Conservation (phyloP, 1,284 basidiomycete species). For the Moniliophthora roreri region DNA sequence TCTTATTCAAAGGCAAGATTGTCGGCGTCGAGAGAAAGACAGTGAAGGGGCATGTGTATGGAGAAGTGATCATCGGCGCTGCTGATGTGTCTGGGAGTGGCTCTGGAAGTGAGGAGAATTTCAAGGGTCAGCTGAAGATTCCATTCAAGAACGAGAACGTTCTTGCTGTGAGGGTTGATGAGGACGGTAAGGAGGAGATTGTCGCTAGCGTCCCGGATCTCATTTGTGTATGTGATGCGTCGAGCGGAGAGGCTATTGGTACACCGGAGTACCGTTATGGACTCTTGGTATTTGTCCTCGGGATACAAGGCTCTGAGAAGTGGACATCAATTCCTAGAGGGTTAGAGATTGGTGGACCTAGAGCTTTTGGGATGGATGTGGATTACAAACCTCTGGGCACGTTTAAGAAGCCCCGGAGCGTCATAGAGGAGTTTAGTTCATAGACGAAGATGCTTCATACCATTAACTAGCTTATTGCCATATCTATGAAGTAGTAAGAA, state of each 20-base stretch:
- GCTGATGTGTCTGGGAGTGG: slow-evolving; percentile 26
- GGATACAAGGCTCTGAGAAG: slow-evolving; percentile 53
- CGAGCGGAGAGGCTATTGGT: slow-evolving; percentile 54
- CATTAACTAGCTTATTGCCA: not conserved
- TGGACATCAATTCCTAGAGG: slow-evolving; percentile 55
- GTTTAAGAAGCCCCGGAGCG: slow-evolving; percentile 32
- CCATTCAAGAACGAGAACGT: slow-evolving; percentile 54
- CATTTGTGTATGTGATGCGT: slow-evolving; percentile 57
- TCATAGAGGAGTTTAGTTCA: slow-evolving; percentile 32
- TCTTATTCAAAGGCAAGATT: slow-evolving; percentile 59
- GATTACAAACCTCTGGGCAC: slow-evolving; percentile 33
- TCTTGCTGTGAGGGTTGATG: slow-evolving; percentile 34
- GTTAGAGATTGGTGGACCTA: slow-evolving; percentile 49
- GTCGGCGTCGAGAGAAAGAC: slow-evolving; percentile 45
- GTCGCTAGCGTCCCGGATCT: slow-evolving; percentile 56
- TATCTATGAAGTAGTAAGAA: too few relatives aligned
- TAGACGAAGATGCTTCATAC: not conserved
- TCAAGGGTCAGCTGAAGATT: slow-evolving; percentile 34
- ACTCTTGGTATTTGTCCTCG: slow-evolving; percentile 54
- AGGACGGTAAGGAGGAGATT: slow-evolving; percentile 32
- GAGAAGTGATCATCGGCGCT: slow-evolving; percentile 45
- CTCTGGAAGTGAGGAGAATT: slow-evolving; percentile 10
- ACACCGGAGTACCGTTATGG: slow-evolving; percentile 51
- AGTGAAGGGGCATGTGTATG: slow-evolving; percentile 49
- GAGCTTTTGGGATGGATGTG: slow-evolving; percentile 33